phyloP scores from a whole-genome alignment of 805 yeast genomes.

The Suhomyces pyralidae region DNA sequence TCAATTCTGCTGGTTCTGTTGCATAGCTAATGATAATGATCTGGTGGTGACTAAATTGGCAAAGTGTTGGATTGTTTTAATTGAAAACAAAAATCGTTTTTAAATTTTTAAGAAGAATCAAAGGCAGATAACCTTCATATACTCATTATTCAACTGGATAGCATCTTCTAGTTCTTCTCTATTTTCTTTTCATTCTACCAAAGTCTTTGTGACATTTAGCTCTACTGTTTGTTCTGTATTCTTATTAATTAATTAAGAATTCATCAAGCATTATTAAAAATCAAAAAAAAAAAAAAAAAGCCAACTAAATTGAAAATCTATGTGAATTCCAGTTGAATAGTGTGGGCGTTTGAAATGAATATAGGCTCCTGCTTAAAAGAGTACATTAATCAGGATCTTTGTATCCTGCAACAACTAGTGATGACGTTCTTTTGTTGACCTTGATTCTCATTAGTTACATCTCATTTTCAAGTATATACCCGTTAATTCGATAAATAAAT shows the following conservation, averaged over 20 bases:
- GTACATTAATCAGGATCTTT: no score
- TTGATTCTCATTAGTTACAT: not conserved
- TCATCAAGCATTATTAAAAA: not conserved
- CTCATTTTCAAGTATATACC: not conserved
- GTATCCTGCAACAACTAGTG: not conserved
- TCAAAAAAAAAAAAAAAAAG: not conserved
- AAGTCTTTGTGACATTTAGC: not conserved
- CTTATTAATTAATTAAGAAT: not conserved
- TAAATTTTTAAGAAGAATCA: no score
- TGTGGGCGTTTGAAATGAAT: not conserved
- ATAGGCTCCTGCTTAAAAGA: not conserved
- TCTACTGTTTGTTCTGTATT: not conserved
- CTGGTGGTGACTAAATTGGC: no score
- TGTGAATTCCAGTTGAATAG: not conserved
- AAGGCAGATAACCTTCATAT: no score
- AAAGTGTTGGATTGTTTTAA: no score
- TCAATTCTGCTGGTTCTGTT: not conserved
- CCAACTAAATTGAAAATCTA: not conserved
- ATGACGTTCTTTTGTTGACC: not conserved
- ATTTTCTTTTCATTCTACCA: not conserved
- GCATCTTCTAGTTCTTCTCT: not conserved
- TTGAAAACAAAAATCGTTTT: no score
- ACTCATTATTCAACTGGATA: not conserved
- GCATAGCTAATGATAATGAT: slow-evolving; percentile 1
- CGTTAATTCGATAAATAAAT: no score